Percentiles rank a stretch among this genome's conserved stretches.
phyloP scores from a whole-genome alignment of 2,329 filamentous ascomycete species.

The Apiospora pterosperma region DNA sequence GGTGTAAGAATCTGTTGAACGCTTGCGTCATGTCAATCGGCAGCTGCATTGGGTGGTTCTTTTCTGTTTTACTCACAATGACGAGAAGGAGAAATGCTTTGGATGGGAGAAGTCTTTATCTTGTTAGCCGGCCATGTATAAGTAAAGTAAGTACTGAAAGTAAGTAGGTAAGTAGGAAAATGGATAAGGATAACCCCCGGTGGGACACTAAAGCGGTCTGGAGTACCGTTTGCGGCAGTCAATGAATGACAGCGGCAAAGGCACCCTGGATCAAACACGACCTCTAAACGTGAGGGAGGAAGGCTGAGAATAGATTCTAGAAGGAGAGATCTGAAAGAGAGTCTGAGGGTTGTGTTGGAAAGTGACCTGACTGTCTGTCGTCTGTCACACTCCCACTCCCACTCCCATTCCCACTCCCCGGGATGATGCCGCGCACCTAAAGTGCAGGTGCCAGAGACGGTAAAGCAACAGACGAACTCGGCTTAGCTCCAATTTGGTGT shows the following conservation, averaged over 20 bases:
- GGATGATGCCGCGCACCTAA: not conserved
- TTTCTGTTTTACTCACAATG: slow-evolving; percentile 26
- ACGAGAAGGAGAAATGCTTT: slow-evolving; percentile 20
- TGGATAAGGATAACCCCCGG: not conserved
- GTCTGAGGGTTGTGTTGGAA: not conserved
- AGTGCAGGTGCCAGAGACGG: not conserved
- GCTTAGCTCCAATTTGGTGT: not conserved
- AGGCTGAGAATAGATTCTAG: not conserved
- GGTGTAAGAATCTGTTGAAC: not conserved
- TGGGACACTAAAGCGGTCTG: slow-evolving; percentile 2
- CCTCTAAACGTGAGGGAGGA: not conserved
- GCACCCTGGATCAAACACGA: not conserved
- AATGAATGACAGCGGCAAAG: not conserved
- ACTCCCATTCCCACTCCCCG: not conserved
- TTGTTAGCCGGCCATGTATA: not conserved
- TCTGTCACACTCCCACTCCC: not conserved
- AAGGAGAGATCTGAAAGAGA: not conserved
- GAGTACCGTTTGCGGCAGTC: not conserved
- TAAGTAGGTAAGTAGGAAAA: too few species aligned
- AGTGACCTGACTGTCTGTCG: not conserved
- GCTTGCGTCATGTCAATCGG: slow-evolving; percentile 7
- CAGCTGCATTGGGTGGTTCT: not conserved
- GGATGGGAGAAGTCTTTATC: slow-evolving; percentile 1
- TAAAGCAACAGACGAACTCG: not conserved
- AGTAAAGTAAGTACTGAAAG: too few species aligned